phyloP scores from a whole-genome alignment of 2,329 filamentous ascomycete species.

The Diplocarpon mali region DNA sequence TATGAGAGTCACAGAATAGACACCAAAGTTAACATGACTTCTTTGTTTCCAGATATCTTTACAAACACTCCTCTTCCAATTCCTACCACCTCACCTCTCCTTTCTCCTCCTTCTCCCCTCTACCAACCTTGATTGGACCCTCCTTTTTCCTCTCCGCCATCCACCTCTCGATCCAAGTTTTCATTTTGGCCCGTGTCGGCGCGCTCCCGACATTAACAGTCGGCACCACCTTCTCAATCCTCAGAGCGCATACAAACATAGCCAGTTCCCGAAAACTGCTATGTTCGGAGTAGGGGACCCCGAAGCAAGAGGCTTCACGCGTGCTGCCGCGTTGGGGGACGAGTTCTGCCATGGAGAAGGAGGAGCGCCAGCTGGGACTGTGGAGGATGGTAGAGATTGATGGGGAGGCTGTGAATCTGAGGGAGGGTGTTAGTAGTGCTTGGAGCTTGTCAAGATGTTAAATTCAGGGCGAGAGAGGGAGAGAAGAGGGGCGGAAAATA shows the following conservation, averaged over 20 bases:
- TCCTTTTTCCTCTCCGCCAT: conserved; percentile 44
- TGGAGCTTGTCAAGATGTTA: not conserved
- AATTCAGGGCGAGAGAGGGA: not conserved
- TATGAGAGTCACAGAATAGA: too few relatives aligned
- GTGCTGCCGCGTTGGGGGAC: conserved; percentile 76
- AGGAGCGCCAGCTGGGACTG: conserved; percentile 57
- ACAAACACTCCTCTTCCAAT: too few relatives aligned
- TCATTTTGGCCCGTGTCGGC: conserved; percentile 46
- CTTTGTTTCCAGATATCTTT: too few relatives aligned
- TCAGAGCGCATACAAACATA: conserved; percentile 79
- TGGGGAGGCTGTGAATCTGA: conserved; percentile 45
- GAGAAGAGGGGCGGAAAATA: not conserved
- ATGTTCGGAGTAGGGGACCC: conserved; percentile 92
- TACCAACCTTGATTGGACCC: conserved; percentile 34
- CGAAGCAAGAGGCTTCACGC: conserved; percentile 74
- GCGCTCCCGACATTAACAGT: conserved; percentile 75
- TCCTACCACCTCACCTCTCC: conserved; percentile 23
- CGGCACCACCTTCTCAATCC: conserved; percentile 82
- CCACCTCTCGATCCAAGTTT: conserved; percentile 54
- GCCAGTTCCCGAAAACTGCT: conserved; percentile 89
- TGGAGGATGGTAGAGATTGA: conserved; percentile 19
- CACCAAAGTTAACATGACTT: too few relatives aligned
- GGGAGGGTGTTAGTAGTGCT: too few relatives aligned
- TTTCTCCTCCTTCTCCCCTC: conserved; percentile 17
- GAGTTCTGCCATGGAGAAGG: conserved; percentile 62